Percentiles rank a stretch among this genome's conserved stretches.
These are phyloP conservation scores for Albugo candida DNA, from an alignment of 352 stramenopile genomes.

Conservation along the genomic window DNA sequence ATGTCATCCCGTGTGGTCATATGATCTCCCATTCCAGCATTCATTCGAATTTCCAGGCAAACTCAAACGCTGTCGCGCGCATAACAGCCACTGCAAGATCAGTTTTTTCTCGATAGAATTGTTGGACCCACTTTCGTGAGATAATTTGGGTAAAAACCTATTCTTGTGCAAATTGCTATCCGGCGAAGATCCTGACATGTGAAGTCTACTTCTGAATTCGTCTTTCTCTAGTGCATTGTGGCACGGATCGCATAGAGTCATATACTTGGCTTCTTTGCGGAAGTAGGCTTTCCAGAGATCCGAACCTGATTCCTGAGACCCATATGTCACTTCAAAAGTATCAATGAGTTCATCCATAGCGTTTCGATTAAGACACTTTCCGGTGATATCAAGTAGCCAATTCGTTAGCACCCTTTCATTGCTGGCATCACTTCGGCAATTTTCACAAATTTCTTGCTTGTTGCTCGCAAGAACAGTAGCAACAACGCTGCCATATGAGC, in stretches of 20 bases:
- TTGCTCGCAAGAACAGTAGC: constrained; percentile 52
- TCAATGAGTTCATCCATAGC: constrained; percentile 65
- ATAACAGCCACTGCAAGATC: no score
- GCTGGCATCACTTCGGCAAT: constrained; percentile 73
- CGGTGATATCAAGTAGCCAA: constrained; percentile 15
- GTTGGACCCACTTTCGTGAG: no score
- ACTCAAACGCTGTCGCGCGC: no score
- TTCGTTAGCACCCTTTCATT: constrained; percentile 10
- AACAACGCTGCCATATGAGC: constrained; percentile 80
- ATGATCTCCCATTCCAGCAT: no score
- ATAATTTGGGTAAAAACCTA: no score
- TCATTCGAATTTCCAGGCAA: no score
- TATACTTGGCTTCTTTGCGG: constrained; percentile 81
- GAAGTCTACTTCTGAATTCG: no score
- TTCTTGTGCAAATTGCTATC: no score
- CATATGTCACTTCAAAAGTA: constrained; percentile 66
- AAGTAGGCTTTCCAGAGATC: constrained; percentile 96
- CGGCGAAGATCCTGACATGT: no score
- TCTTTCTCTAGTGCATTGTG: constrained; percentile 35
- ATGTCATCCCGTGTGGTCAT: no score
- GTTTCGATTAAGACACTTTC: constrained; percentile 26
- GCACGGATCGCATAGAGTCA: constrained; percentile 90
- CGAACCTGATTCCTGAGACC: constrained; percentile 63
- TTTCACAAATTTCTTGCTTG: constrained; percentile 68
- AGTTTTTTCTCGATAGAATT: no score